Evolutionary conservation across 2,329 filamentous ascomycete genomes (phyloP).

Genomic region (Talaromyces sp.): DNA sequence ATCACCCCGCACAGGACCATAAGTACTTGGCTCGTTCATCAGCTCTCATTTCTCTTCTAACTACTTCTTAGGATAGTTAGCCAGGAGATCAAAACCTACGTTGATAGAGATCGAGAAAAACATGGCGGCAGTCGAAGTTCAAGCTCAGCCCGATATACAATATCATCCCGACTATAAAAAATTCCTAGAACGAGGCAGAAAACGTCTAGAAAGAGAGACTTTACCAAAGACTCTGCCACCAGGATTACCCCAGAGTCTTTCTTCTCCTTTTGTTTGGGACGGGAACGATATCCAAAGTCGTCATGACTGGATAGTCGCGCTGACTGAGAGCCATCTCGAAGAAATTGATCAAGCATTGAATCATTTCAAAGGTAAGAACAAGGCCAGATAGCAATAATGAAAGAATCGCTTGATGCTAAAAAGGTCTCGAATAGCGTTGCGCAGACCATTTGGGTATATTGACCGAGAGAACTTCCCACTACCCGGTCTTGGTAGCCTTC

Average conservation of each 20-base stretch:
- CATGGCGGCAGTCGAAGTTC: slow-evolving; percentile 1
- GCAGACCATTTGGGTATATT: slow-evolving; percentile 35
- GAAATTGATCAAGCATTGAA: slow-evolving; percentile 41
- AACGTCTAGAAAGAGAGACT: slow-evolving; percentile 20
- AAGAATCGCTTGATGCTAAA: neutral
- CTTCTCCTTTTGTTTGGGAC: slow-evolving; percentile 46
- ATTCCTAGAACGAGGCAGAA: slow-evolving; percentile 20
- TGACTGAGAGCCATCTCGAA: slow-evolving; percentile 34
- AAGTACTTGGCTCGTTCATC: neutral
- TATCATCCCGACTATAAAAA: slow-evolving; percentile 27
- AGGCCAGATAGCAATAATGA: too few relatives aligned
- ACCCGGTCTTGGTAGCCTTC: slow-evolving; percentile 29
- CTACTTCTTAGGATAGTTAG: neutral
- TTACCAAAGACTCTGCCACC: slow-evolving; percentile 29
- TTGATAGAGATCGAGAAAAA: neutral
- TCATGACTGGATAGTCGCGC: slow-evolving; percentile 40
- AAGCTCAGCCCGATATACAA: slow-evolving; percentile 27
- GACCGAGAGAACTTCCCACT: slow-evolving; percentile 44
- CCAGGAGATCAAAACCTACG: too few relatives aligned
- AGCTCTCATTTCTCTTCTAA: neutral
- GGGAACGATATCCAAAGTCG: slow-evolving; percentile 33
- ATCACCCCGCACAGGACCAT: neutral
- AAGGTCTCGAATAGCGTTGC: slow-evolving; percentile 22
- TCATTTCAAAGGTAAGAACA: slow-evolving; percentile 36
- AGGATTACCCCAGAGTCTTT: slow-evolving; percentile 39